Conservation (phyloP, 2,329 filamentous ascomycete genomes). For the Phialophora expanda region DNA sequence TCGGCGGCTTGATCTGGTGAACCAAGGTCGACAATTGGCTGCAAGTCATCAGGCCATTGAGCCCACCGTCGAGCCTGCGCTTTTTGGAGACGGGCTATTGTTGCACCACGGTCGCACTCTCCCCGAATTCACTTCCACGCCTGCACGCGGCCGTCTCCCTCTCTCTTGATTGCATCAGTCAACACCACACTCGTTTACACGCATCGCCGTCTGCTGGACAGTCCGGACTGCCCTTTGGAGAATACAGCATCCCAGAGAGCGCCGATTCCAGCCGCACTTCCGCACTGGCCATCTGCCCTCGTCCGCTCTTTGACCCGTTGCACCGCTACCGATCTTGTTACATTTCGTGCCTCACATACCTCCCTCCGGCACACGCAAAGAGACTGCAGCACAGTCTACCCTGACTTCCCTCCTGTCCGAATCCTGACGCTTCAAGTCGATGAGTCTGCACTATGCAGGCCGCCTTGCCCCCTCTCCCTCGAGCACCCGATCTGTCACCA, state of each 20-base stretch:
- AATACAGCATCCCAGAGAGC: slow-evolving; percentile 14
- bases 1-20: not conserved
- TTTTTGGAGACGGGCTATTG: slow-evolving; percentile 11
- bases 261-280: slow-evolving; percentile 21
- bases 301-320: slow-evolving; percentile 30
- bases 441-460: slow-evolving; percentile 31
- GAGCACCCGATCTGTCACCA: slow-evolving; percentile 63
- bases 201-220: slow-evolving; percentile 33
- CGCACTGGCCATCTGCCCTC: slow-evolving; percentile 24
- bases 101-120: slow-evolving; percentile 12
- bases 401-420: not conserved
- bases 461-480: slow-evolving; percentile 27
- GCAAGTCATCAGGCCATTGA: not conserved
- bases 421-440: slow-evolving; percentile 7
- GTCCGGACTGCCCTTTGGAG: slow-evolving; percentile 19
- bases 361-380: slow-evolving; percentile 3
- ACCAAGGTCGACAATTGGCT: not conserved
- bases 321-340: slow-evolving; percentile 22
- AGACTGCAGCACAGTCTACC: not conserved
- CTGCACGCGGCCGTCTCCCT: slow-evolving; percentile 6
- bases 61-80: slow-evolving; percentile 11
- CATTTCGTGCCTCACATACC: slow-evolving; percentile 32
- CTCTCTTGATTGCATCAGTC: not conserved
- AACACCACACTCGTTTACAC: slow-evolving; percentile 26
- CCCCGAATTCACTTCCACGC: slow-evolving; percentile 3